These are phyloP conservation scores for Phytophthora ramorum DNA, from an alignment of 352 stramenopile genomes.

Conservation along the genomic window DNA sequence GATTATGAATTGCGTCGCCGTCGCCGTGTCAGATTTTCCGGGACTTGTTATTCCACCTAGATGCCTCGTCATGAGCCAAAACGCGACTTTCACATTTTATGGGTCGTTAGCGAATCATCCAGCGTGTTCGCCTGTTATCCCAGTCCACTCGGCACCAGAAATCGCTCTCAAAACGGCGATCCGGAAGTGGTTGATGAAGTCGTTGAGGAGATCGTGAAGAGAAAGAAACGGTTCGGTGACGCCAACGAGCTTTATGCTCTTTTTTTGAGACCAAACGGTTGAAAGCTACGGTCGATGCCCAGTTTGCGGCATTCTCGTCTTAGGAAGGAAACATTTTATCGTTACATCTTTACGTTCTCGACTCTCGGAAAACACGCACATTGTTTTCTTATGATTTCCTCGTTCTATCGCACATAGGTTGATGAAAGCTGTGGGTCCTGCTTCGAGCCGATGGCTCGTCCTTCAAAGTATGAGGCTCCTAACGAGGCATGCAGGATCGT, in stretches of 20 bases:
- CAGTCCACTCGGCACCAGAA: conserved; percentile 32
- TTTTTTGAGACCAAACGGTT: neutral
- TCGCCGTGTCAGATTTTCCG: neutral
- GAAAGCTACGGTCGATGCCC: neutral
- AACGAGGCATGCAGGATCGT: too few species aligned
- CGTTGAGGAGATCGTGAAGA: conserved; percentile 1
- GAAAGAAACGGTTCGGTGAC: conserved; percentile 3
- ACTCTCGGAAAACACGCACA: too few species aligned
- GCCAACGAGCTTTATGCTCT: neutral
- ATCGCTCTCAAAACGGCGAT: conserved; percentile 31
- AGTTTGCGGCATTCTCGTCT: neutral
- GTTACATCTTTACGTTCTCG: too few species aligned
- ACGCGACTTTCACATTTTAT: conserved; percentile 32
- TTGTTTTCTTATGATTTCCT: too few species aligned
- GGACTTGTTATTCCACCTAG: neutral
- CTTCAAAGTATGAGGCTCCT: too few species aligned
- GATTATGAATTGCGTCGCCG: neutral
- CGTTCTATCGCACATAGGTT: too few species aligned
- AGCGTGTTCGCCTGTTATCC: conserved; percentile 38
- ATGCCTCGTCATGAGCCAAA: conserved; percentile 25
- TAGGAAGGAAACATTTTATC: neutral
- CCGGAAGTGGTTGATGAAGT: conserved; percentile 5
- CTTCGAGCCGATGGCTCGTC: too few species aligned
- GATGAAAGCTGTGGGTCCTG: too few species aligned
- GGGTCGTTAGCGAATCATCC: conserved; percentile 38